These are phyloP conservation scores for Phyllosticta paracitricarpa DNA, from an alignment of 2,329 filamentous ascomycete genomes.

Conservation along the genomic window DNA sequence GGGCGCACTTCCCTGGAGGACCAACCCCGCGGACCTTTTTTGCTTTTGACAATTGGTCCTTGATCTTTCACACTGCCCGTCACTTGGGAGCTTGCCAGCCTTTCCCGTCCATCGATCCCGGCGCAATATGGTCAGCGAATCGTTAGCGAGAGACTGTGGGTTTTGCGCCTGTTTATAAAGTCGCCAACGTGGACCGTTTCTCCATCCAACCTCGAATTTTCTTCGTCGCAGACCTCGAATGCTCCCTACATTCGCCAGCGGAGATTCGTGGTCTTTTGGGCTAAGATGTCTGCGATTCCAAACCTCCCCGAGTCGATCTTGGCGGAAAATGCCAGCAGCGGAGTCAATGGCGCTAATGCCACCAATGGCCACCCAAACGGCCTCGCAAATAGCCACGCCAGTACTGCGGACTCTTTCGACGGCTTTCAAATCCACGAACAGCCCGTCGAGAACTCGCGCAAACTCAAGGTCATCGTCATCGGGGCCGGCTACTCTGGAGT, in stretches of 20 bases:
- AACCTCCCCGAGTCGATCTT: conserved; percentile 16
- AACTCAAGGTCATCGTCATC: conserved; percentile 35
- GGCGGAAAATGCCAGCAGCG: conserved; percentile 6
- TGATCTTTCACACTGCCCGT: neutral
- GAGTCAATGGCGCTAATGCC: conserved; percentile 1
- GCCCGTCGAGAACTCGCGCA: conserved; percentile 34
- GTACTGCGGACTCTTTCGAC: neutral
- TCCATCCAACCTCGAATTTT: neutral
- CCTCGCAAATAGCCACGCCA: neutral
- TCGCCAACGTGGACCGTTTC: neutral
- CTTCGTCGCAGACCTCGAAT: neutral
- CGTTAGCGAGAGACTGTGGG: neutral
- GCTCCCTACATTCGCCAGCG: neutral
- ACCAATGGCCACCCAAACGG: neutral
- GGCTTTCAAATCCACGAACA: conserved; percentile 25
- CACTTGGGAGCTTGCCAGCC: neutral
- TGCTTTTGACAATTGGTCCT: neutral
- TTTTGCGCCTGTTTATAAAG: neutral
- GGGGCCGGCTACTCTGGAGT: conserved; percentile 36
- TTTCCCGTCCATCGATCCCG: neutral
- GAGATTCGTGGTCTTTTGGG: neutral
- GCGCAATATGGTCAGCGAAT: neutral
- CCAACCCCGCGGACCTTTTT: neutral
- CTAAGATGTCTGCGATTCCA: conserved; percentile 22
- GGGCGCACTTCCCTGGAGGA: neutral